These are phyloP conservation scores for Beauveria varroae DNA, from an alignment of 2,329 filamentous ascomycete species.

Conservation along the genomic window DNA sequence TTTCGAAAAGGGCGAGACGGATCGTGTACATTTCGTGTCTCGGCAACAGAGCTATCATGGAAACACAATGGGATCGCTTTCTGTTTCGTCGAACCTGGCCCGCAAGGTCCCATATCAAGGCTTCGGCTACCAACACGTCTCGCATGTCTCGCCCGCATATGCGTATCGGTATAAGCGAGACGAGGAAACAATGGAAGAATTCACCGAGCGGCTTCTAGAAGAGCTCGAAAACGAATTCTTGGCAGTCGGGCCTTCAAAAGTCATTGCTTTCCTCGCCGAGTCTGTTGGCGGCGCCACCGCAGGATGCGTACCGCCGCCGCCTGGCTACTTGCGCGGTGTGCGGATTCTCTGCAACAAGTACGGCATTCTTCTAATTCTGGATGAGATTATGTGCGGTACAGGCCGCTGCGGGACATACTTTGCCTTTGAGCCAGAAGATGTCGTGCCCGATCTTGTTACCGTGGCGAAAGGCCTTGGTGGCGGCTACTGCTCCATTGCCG, in stretches of 20 bases:
- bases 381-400: constrained; percentile 63
- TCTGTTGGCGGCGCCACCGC: constrained; percentile 41
- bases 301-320: constrained; percentile 42
- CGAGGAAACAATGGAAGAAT: constrained; percentile 31
- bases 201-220: constrained; percentile 29
- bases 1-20: constrained; percentile 28
- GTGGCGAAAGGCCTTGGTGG: constrained; percentile 53
- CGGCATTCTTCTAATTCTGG: constrained; percentile 47
- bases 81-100: constrained; percentile 25
- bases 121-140: constrained; percentile 19
- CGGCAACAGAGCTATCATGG: constrained; percentile 41
- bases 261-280: constrained; percentile 43
- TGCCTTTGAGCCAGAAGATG: constrained; percentile 26
- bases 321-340: constrained; percentile 48
- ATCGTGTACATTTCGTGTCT: constrained; percentile 35
- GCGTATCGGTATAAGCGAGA: constrained; percentile 17
- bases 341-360: constrained; percentile 46
- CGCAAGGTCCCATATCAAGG: constrained; percentile 22
- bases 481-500: constrained; percentile 48
- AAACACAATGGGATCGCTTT: constrained; percentile 40
- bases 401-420: constrained; percentile 49
- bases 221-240: constrained; percentile 42
- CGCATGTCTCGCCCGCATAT: constrained; percentile 20
- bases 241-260: constrained; percentile 35
- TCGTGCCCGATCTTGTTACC: constrained; percentile 47